Evolutionary conservation across 768 basidiomycete genomes (phyloP), one percentile per base, ranked within the genome.

Genomic region (Hericium erinaceus): DNA sequence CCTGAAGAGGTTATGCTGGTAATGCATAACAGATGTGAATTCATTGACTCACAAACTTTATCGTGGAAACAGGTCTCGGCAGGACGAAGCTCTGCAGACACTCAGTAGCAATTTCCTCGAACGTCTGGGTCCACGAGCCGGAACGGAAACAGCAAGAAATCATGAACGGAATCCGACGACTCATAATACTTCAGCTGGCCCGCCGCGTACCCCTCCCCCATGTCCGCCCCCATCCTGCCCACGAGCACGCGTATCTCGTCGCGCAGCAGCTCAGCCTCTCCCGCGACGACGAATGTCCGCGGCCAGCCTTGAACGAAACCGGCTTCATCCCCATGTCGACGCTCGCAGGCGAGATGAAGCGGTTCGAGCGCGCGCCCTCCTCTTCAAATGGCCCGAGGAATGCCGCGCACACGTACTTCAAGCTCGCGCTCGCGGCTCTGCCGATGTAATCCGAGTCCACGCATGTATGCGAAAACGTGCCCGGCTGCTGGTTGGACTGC

Each of bases 81-180:
- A 33, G 33, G 33, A 33, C 33, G 33, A 33, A 10, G 33, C 7
- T 8, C 33, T 33, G 33, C 6, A 33, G 33, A 33, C 26, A 61
- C n/a, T 81, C 81, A 85, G 39, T 72, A 65, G 75, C 77, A 57
- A 85, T 79, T 4, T 70, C 76, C 57, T 72, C 69, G 18, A 80
- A 67, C 1, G 78, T 75, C 24, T 75, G 66, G 3, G 73, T 73
- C 58, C 80, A 26, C 5, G 26, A 26, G 26, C 26, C 26, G 75
- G 73, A 75, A 80, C 1, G 59, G 46, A 49, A 85, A 77, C 18
- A 72, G 65, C 12, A 84, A 54, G 64, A 78, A 80, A 56, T 83
- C 82, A 65, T 85, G 84, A 12, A 61, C 58, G 11, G 55, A 60
- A 52, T 64, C 64, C 15, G 41, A 46, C 26, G 44, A 52, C 24